Percentiles rank a stretch among this genome's conserved stretches.
phyloP scores from a whole-genome alignment of 331 rosid genomes.

The Malus hybrid region DNA sequence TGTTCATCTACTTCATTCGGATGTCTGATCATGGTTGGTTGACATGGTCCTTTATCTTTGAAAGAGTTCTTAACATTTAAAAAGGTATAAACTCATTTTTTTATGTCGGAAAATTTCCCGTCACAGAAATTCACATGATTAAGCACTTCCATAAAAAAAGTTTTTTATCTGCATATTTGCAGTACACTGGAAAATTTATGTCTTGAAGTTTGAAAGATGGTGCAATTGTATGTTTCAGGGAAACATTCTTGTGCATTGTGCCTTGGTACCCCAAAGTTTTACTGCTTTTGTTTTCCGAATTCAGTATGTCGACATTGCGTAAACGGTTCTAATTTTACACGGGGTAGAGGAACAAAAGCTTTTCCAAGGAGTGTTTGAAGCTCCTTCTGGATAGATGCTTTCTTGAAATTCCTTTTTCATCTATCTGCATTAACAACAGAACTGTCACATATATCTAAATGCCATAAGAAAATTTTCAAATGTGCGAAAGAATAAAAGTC shows the following conservation, averaged over 20 bases:
- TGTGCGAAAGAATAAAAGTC: not conserved
- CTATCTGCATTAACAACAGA: not conserved
- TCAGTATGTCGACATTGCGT: constrained; percentile 41
- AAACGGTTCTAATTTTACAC: constrained; percentile 17
- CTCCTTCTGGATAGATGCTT: constrained; percentile 24
- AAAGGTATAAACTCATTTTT: not conserved
- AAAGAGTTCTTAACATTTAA: not conserved
- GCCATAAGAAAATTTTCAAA: not conserved
- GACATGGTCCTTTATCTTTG: not conserved
- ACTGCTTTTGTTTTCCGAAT: constrained; percentile 46
- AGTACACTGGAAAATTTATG: not conserved
- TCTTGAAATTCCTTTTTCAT: not conserved
- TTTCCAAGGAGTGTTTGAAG: constrained; percentile 43
- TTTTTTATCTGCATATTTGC: not conserved
- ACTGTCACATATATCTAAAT: not conserved
- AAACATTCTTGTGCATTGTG: constrained; percentile 48
- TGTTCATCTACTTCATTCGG: not conserved
- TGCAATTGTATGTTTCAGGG: constrained; percentile 26
- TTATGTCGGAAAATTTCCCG: not conserved
- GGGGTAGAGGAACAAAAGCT: constrained; percentile 22
- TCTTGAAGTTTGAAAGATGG: not conserved
- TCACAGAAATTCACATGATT: not conserved
- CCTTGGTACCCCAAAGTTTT: constrained; percentile 20
- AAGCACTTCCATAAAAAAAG: not conserved
- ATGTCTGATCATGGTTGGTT: not conserved